These are phyloP conservation scores for Sarocladium kiliense DNA, from an alignment of 2,329 filamentous ascomycete genomes.

Conservation along the genomic window DNA sequence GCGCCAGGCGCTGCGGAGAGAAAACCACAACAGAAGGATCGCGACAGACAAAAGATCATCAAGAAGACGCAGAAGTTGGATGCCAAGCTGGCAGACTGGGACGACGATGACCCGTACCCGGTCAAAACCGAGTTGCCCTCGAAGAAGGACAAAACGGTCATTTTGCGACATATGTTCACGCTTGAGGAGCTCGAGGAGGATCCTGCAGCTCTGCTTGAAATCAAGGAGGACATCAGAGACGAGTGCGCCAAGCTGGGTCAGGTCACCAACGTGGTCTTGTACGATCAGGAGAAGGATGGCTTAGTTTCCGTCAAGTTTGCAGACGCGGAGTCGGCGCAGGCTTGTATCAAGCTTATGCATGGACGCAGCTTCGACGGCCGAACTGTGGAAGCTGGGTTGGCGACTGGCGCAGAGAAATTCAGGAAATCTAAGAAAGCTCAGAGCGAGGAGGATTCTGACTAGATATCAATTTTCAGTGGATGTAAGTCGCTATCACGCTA, in stretches of 20 bases:
- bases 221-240: conserved; percentile 90
- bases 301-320: conserved; percentile 81
- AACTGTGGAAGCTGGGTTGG: conserved; percentile 65
- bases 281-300: conserved; percentile 79
- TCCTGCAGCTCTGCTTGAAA: conserved; percentile 75
- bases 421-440: conserved; percentile 59
- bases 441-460: conserved; percentile 35
- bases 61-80: conserved; percentile 87
- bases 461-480: neutral
- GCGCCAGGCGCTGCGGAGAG: conserved; percentile 21
- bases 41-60: conserved; percentile 85
- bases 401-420: conserved; percentile 68
- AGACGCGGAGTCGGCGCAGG: conserved; percentile 62
- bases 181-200: conserved; percentile 81
- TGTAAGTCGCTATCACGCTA: neutral
- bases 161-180: conserved; percentile 92
- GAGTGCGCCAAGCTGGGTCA: conserved; percentile 82
- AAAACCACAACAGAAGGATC: conserved; percentile 47
- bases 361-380: conserved; percentile 74
- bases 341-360: conserved; percentile 71
- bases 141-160: conserved; percentile 71
- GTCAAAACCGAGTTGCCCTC: conserved; percentile 12
- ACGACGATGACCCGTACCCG: conserved; percentile 71
- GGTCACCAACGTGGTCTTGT: conserved; percentile 88
- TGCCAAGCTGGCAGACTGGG: conserved; percentile 91